A percentile compares a stretch with the other conserved stretches of the same genome.
Evolutionary conservation across 495 filamentous ascomycete genomes (phyloP).

Genomic region (Cryomyces minteri): DNA sequence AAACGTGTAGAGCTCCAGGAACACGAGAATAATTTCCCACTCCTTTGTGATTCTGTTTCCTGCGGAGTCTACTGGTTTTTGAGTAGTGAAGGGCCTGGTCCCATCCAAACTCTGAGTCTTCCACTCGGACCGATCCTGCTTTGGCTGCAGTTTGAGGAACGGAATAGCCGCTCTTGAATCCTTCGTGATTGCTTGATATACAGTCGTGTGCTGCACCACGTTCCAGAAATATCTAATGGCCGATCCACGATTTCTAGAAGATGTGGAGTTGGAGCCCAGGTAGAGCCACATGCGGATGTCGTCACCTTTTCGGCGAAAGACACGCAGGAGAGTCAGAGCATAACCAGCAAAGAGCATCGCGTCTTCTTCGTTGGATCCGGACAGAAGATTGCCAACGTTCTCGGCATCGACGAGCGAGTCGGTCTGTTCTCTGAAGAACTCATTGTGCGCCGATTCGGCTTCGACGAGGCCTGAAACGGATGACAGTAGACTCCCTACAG

Average conservation of each 20-base stretch:
- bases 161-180: slow-evolving; percentile 38
- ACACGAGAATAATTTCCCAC: slow-evolving; percentile 79
- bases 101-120: slow-evolving; percentile 7
- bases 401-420: slow-evolving; percentile 45
- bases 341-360: slow-evolving; percentile 69
- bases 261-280: slow-evolving; percentile 47
- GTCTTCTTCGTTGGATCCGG: slow-evolving; percentile 24
- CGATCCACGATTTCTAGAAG: slow-evolving; percentile 25
- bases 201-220: slow-evolving; percentile 42
- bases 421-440: slow-evolving; percentile 29
- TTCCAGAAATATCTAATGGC: slow-evolving; percentile 85
- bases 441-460: slow-evolving; percentile 18
- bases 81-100: slow-evolving; percentile 2
- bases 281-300: slow-evolving; percentile 96
- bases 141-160: slow-evolving; percentile 28
- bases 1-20: slow-evolving; percentile 88
- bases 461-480: slow-evolving; percentile 46
- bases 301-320: slow-evolving; percentile 67
- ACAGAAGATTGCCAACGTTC: slow-evolving; percentile 39
- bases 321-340: slow-evolving; percentile 65
- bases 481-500: slow-evolving; percentile 43
- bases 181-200: slow-evolving; percentile 45
- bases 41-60: slow-evolving; percentile 34
- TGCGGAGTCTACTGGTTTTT: slow-evolving; percentile 3
- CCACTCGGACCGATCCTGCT: neutral